Conservation (phyloP, 2,329 filamentous ascomycete species). For the Pestalotiopsis fici region DNA sequence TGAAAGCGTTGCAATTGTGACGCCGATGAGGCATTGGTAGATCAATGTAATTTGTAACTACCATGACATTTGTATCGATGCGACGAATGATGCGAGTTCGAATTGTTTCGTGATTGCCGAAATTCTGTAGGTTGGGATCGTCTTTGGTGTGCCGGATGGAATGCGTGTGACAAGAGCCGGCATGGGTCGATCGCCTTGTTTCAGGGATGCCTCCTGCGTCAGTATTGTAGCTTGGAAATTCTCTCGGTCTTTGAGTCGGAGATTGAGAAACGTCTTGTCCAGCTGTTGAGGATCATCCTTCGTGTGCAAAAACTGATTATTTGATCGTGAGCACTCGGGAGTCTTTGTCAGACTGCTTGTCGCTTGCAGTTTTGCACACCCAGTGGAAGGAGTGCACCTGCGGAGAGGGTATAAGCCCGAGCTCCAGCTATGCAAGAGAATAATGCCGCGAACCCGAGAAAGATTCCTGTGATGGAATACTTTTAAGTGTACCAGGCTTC, state of each 20-base stretch:
- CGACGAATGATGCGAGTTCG: not conserved
- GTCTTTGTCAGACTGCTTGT: too few species aligned
- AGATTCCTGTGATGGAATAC: too few species aligned
- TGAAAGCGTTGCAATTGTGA: not conserved
- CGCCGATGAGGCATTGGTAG: not conserved
- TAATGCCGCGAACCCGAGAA: too few species aligned
- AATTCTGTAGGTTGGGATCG: not conserved
- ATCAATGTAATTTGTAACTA: not conserved
- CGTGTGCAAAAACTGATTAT: too few species aligned
- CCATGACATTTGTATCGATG: not conserved
- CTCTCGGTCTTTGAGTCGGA: not conserved
- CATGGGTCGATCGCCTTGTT: not conserved
- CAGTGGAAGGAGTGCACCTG: too few species aligned
- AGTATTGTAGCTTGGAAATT: not conserved
- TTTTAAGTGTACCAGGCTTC: too few species aligned
- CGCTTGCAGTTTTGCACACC: too few species aligned
- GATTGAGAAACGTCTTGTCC: not conserved
- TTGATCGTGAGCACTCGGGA: too few species aligned
- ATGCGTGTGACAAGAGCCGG: not conserved
- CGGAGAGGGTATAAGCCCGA: too few species aligned
- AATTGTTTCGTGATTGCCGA: too few species aligned
- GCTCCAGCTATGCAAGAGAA: too few species aligned
- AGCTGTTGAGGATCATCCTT: too few species aligned
- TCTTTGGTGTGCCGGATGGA: not conserved
- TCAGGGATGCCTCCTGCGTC: not conserved